Conservation (phyloP, 176 grass and related monocot species). For the Phoenix dactylifera region DNA sequence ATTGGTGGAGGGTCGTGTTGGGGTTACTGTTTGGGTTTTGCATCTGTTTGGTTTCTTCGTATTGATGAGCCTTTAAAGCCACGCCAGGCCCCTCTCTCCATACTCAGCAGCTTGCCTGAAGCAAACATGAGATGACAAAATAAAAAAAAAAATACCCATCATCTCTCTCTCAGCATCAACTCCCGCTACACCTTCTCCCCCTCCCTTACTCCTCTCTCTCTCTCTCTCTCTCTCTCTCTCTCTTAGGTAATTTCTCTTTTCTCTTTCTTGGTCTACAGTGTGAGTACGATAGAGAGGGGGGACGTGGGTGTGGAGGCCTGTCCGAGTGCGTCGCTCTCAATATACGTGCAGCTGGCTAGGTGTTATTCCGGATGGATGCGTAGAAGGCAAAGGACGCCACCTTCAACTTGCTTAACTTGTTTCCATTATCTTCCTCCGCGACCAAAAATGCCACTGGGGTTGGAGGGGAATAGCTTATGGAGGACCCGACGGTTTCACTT, state of each 20-base stretch:
- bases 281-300: constrained; percentile 7
- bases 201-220: neutral
- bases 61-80: constrained; percentile 99
- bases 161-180: too few relatives aligned
- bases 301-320: constrained; percentile 24
- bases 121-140: constrained; percentile 47
- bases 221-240: neutral
- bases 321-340: constrained; percentile 23
- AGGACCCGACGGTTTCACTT: too few relatives aligned
- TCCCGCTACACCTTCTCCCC: constrained; percentile 3
- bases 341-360: constrained; percentile 15
- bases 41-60: constrained; percentile 55
- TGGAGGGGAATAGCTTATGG: too few relatives aligned
- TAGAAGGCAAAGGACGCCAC: constrained; percentile 31
- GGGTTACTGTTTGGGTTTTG: constrained; percentile 41
- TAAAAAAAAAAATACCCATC: too few relatives aligned
- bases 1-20: constrained; percentile 59
- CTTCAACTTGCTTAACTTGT: constrained; percentile 12
- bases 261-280: constrained; percentile 13
- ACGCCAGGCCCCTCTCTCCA: constrained; percentile 43
- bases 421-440: neutral
- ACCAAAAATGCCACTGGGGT: constrained; percentile 14
- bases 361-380: constrained; percentile 22
- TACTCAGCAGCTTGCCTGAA: constrained; percentile 84
- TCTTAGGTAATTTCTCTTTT: neutral